Conservation (phyloP, 345 rosid species). For the Salix caprea region DNA sequence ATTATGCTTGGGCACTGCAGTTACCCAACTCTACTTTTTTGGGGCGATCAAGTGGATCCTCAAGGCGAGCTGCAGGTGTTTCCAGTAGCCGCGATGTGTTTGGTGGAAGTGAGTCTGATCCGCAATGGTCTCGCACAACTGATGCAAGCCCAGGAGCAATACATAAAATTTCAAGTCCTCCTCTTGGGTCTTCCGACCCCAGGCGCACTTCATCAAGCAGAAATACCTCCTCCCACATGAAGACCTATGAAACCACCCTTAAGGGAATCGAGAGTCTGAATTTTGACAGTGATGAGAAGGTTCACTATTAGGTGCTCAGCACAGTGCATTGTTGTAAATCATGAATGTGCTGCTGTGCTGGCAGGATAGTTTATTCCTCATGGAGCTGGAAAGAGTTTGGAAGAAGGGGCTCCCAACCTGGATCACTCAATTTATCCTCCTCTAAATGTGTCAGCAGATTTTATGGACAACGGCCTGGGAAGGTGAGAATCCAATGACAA, state of each 20-base stretch:
- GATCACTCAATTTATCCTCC: conserved; percentile 4
- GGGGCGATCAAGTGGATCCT: conserved; percentile 61
- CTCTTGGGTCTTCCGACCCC: conserved; percentile 52
- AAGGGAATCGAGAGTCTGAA: conserved; percentile 65
- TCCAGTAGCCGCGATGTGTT: conserved; percentile 57
- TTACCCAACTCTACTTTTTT: conserved; percentile 50
- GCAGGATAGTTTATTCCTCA: conserved; percentile 13
- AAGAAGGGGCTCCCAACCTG: conserved; percentile 13
- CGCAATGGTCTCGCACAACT: conserved; percentile 42
- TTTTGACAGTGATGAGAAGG: conserved; percentile 50
- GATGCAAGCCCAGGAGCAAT: conserved; percentile 50
- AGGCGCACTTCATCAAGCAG: conserved; percentile 58
- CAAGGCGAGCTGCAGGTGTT: conserved; percentile 50
- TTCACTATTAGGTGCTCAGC: conserved; percentile 34
- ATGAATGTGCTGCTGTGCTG: conserved; percentile 25
- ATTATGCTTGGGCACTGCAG: conserved; percentile 34
- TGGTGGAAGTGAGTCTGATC: conserved; percentile 54
- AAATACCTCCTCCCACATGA: conserved; percentile 30
- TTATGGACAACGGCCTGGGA: not conserved
- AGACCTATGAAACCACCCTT: conserved; percentile 56
- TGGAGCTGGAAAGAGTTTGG: conserved; percentile 8
- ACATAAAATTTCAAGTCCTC: conserved; percentile 49
- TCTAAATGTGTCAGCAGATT: not conserved
- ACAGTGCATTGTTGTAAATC: conserved; percentile 32
- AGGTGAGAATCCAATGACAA: not conserved